phyloP scores from a whole-genome alignment of 768 basidiomycete genomes.

The Psilocybe cubensis region DNA sequence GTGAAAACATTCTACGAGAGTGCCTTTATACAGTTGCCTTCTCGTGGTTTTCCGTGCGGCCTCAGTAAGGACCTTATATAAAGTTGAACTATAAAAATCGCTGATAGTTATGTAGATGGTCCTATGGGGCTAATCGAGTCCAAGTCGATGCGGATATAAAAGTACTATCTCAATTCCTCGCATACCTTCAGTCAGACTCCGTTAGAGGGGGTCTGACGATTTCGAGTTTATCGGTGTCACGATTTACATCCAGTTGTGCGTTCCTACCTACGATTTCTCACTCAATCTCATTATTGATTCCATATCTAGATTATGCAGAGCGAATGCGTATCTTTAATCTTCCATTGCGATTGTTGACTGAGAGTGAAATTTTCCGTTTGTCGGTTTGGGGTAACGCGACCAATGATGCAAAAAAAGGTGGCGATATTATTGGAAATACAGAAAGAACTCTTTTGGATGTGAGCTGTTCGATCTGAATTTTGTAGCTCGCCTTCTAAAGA shows the following conservation, averaged over 20 bases:
- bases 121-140: slow-evolving; percentile 91
- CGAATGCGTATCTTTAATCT: slow-evolving; percentile 70
- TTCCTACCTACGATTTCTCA: background rate
- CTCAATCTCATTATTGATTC: background rate
- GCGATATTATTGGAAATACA: slow-evolving; percentile 55
- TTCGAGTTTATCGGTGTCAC: slow-evolving; percentile 64
- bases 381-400: slow-evolving; percentile 90
- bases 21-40: slow-evolving; percentile 80
- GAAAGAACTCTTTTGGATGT: slow-evolving; percentile 69
- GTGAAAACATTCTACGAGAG: slow-evolving; percentile 77
- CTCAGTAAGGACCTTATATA: slow-evolving; percentile 66
- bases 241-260: slow-evolving; percentile 48
- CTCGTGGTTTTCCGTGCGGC: slow-evolving; percentile 92
- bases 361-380: slow-evolving; percentile 88
- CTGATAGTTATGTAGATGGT: slow-evolving; percentile 66
- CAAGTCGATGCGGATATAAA: slow-evolving; percentile 91
- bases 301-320: slow-evolving; percentile 51
- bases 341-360: slow-evolving; percentile 82
- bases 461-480: slow-evolving; percentile 19
- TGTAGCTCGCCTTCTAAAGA: background rate
- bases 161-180: slow-evolving; percentile 82
- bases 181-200: slow-evolving; percentile 74
- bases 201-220: slow-evolving; percentile 60
- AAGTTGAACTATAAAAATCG: background rate
- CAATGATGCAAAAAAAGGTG: slow-evolving; percentile 72